Conservation (phyloP, 2,329 filamentous ascomycete species). For the Lojkania enalia region DNA sequence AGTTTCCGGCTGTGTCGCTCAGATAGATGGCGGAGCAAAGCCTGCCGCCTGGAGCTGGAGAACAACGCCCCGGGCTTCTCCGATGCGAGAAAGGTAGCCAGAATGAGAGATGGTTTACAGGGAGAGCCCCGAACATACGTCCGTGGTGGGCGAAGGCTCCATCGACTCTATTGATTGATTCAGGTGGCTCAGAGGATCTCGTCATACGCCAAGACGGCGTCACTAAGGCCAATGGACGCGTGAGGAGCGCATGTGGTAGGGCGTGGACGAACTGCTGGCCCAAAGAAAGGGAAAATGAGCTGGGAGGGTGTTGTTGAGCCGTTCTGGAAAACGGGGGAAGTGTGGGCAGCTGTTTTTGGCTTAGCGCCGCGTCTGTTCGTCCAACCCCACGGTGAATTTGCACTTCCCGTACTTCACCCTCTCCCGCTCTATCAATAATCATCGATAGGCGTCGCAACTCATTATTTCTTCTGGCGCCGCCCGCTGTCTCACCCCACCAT, state of each 20-base stretch:
- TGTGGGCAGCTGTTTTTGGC: too few relatives aligned
- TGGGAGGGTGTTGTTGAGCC: too few relatives aligned
- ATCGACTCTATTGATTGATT: background rate
- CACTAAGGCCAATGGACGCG: slow-evolving; percentile 13
- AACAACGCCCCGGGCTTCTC: slow-evolving; percentile 9
- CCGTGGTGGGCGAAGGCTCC: background rate
- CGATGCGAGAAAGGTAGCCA: slow-evolving; percentile 3
- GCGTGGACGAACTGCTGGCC: background rate
- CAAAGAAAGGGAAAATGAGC: too few relatives aligned
- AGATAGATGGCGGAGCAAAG: background rate
- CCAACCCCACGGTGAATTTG: too few relatives aligned
- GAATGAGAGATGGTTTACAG: background rate
- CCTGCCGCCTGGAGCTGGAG: background rate
- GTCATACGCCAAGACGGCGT: background rate
- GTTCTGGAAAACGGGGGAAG: too few relatives aligned
- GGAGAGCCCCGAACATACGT: background rate
- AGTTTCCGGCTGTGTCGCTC: too few relatives aligned
- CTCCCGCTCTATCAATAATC: too few relatives aligned
- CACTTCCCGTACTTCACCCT: too few relatives aligned
- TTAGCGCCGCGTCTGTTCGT: too few relatives aligned
- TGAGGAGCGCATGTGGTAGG: slow-evolving; percentile 9
- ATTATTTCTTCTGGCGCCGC: too few relatives aligned
- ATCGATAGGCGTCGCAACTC: too few relatives aligned
- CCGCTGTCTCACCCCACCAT: too few relatives aligned
- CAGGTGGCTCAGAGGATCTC: background rate